Percentiles rank a stretch among this genome's conserved stretches.
Evolutionary conservation across 371 early-diverging fungal genomes (phyloP).

Genomic region (Saksenaea oblongispora): DNA sequence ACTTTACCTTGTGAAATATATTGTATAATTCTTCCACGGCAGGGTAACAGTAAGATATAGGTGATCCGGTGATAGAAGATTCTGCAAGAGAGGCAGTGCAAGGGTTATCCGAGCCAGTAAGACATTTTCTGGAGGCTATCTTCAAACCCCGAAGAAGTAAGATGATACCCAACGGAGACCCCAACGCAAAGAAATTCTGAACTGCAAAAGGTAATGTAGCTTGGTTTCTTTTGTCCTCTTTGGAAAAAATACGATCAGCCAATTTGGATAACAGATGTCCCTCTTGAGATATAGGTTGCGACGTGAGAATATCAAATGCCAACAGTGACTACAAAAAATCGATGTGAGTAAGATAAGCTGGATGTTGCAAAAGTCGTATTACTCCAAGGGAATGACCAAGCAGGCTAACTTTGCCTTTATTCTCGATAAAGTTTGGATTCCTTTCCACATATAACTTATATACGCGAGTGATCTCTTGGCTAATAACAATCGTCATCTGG

Average conservation of each 20-base stretch:
- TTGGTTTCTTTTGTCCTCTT: conserved; percentile 14
- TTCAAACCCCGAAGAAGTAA: conserved; percentile 71
- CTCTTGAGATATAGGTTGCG: conserved; percentile 44
- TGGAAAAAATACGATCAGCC: neutral
- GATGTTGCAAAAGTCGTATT: conserved; percentile 7
- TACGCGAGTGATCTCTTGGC: conserved; percentile 73
- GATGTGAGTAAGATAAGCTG: neutral
- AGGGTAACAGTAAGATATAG: conserved; percentile 49
- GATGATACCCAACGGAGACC: conserved; percentile 81
- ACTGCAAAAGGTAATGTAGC: conserved; percentile 42
- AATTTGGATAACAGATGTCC: neutral
- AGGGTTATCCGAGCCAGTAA: neutral
- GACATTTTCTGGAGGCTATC: conserved; percentile 48
- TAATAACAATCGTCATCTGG: conserved; percentile 75
- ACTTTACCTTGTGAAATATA: conserved; percentile 69
- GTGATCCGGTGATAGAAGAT: conserved; percentile 18
- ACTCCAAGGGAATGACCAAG: conserved; percentile 83
- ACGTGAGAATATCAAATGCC: conserved; percentile 75
- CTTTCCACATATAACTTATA: conserved; percentile 65
- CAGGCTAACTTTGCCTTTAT: conserved; percentile 70
- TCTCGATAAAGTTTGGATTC: conserved; percentile 73
- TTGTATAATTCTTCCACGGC: conserved; percentile 78
- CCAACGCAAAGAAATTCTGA: conserved; percentile 68
- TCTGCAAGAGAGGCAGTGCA: conserved; percentile 3
- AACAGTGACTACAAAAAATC: conserved; percentile 48